Conservation (phyloP, 805 yeast species). For the Wickerhamomyces rabaulensis region DNA sequence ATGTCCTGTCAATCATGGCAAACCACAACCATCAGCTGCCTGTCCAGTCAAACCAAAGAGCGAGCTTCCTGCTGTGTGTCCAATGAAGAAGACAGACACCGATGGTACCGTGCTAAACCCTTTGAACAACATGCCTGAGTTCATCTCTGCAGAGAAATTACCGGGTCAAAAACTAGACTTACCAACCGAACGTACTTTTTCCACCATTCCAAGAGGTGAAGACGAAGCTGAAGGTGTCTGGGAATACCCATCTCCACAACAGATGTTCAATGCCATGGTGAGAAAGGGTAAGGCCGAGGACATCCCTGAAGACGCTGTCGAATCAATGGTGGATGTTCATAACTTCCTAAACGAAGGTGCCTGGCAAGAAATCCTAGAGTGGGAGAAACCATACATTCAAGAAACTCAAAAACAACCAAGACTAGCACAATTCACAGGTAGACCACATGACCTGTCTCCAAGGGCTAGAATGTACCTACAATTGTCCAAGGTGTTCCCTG, state of each 20-base stretch:
- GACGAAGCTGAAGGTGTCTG: conserved; percentile 65
- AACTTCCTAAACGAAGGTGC: conserved; percentile 96
- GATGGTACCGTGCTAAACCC: conserved; percentile 50
- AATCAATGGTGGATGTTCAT: conserved; percentile 94
- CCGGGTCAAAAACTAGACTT: conserved; percentile 78
- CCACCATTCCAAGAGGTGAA: conserved; percentile 84
- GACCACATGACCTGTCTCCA: conserved; percentile 85
- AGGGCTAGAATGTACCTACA: conserved; percentile 67
- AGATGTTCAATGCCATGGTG: conserved; percentile 97
- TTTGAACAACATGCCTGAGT: conserved; percentile 81
- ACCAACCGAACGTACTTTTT: conserved; percentile 78
- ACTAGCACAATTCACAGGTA: conserved; percentile 80
- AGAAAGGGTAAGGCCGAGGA: conserved; percentile 87
- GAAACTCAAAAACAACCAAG: conserved; percentile 61
- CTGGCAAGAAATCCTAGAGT: conserved; percentile 87
- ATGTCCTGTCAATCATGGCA: conserved; percentile 38
- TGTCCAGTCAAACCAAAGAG: conserved; percentile 34
- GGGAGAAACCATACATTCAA: conserved; percentile 77
- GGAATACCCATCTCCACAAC: conserved; percentile 99
- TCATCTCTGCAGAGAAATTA: conserved; percentile 56
- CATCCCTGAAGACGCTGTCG: conserved; percentile 92
- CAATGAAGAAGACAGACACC: conserved; percentile 28
- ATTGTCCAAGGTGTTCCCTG: conserved; percentile 69
- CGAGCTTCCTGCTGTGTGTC: conserved; percentile 33
- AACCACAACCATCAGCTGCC: conserved; percentile 20